Base-by-base conservation (phyloP, 495 filamentous ascomycete species). In the Pyronema domesticum region DNA sequence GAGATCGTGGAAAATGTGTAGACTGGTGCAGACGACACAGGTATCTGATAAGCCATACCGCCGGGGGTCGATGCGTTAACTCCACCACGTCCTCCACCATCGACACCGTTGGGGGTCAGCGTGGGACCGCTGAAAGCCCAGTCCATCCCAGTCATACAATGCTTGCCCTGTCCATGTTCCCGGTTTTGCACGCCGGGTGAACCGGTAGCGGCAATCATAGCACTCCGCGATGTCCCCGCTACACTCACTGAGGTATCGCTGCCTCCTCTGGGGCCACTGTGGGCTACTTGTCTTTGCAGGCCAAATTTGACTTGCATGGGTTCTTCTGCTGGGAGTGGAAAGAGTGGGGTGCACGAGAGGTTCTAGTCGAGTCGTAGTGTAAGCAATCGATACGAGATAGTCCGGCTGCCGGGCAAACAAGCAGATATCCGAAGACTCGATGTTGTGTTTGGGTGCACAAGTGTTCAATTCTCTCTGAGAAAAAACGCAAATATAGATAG, bases 111-210 rank as follows among this genome's bases (percentile, higher is more conserved):
- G 15, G 45, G 45, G 10, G 45, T n/a, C 45, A 19, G 47, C 9
- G 18, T 50, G 13, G 18, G 47, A 36, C 47, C 18, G 19, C 23
- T 30, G 23, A 34, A 36, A 34, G 8, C 4, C 19, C 13, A 23
- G 13, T 47, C 45, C 45, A 15, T 30, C 23, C 23, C 23, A 30
- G 23, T 5, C 23, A 30, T n/a, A 19, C 11, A 19, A 50, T n/a
- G 47, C 47, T 36, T 50, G 47, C 47, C 23, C 39, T 42, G 39
- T 7, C 39, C 39, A 35, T 50, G 47, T 50, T 50, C 47, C 47
- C 19, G 47, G 47, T 34, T 50, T 50, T 50, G 47, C n/a, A 34
- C 47, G 9, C 47, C 19, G 30, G 47, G 19, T 36, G 47, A 13
- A 50, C 19, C 23, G 47, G 30, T 50, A 50, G 47, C n/a, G 47